Conservation (phyloP, 176 grass and related monocot species). For the Phoenix roebelenii region DNA sequence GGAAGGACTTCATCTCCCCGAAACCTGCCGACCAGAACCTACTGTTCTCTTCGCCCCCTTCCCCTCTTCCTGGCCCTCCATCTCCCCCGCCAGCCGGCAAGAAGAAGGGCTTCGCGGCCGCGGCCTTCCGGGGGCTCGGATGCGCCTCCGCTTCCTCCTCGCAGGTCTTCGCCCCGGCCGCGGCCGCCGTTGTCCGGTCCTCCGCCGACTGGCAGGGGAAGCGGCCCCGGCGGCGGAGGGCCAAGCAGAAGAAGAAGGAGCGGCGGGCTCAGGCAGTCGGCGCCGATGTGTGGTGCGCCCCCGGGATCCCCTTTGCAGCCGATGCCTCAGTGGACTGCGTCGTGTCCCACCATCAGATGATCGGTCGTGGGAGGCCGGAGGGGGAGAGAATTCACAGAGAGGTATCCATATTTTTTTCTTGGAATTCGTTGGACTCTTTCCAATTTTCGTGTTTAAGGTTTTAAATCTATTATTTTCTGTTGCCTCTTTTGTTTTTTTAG, state of each 20-base stretch:
- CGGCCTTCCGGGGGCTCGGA: constrained; percentile 57
- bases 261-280: constrained; percentile 17
- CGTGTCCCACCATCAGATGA: constrained; percentile 50
- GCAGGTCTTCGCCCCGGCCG: constrained; percentile 10
- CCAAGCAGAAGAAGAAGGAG: constrained; percentile 35
- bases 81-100: background rate
- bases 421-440: background rate
- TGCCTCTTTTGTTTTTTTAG: background rate
- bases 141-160: constrained; percentile 46
- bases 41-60: no score
- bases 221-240: constrained; percentile 18
- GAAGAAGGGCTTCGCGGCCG: constrained; percentile 32
- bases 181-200: constrained; percentile 29
- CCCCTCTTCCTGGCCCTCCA: constrained; percentile 9
- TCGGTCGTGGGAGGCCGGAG: constrained; percentile 16
- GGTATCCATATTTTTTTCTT: constrained; percentile 24
- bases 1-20: background rate
- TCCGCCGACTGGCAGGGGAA: constrained; percentile 69
- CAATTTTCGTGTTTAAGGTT: background rate
- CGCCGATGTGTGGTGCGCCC: constrained; percentile 82
- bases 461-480: background rate
- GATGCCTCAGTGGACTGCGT: constrained; percentile 90
- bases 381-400: constrained; percentile 48
- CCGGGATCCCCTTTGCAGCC: constrained; percentile 59
- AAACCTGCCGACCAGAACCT: constrained; percentile 7